Evolutionary conservation across 2,329 filamentous ascomycete genomes (phyloP), one percentile per base, ranked within the genome.

Genomic region (Cladophialophora yegresii): DNA sequence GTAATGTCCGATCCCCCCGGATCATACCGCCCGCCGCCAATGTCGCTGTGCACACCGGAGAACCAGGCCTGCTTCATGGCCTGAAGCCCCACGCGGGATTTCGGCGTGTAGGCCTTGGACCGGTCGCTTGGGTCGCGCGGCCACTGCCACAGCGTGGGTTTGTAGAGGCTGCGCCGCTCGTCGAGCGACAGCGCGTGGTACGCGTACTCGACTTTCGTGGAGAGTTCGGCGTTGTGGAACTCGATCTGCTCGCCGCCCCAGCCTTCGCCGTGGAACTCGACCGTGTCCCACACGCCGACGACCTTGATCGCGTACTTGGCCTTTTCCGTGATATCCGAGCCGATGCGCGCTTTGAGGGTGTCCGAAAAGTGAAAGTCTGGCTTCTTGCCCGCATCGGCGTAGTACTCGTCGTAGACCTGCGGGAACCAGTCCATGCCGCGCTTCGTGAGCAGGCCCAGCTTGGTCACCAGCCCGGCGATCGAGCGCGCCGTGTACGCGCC

Each of bases 141-240:
- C 61, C 82, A 78, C 58, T 81, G 79, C 83, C 83, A 85, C 0
- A 85, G 72, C 0, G 83, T 82, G 0, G 83, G 83, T 0, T 77
- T 75, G 67, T 84, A 85, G 0, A 83, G 80, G 9, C 70, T 69
- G 20, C 77, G 72, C 43, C 75, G 72, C 63, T 78, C 77, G 58
- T 79, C 77, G 3, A 79, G 68, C 1, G 75, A 74, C 12, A 79
- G 64, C 12, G 76, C 76, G 33, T 79, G 77, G 66, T 77, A 79
- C 9, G 76, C 77, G 62, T 77, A 71, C 55, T 73, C 70, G 26
- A 78, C 73, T 45, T 75, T 72, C 70, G 61, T 43, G 71, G 60
- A 67, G 10, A 73, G 65, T 6, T 70, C 61, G 26, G 71, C 71
- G 60, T 74, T 72, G 65, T 71, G 70, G 62, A 73, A 73, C 53